Percentiles rank a stretch among this genome's conserved stretches.
phyloP scores from a whole-genome alignment of 192 early-diverging fungal genomes.

The Pilaira anomala region DNA sequence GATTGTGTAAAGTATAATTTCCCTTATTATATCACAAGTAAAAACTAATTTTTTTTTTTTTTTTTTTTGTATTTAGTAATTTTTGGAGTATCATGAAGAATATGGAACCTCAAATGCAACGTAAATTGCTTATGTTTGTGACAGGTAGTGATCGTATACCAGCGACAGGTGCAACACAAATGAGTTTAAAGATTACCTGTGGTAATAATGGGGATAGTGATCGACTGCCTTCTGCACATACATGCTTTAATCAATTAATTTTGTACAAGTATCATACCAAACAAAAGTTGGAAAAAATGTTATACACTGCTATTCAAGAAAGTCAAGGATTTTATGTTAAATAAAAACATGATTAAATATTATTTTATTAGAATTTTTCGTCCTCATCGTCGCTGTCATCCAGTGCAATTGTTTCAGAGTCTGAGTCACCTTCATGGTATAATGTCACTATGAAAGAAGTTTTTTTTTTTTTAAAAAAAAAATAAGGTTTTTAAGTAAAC shows the following conservation, averaged over 20 bases:
- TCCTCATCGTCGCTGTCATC: neutral
- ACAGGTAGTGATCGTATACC: slow-evolving; percentile 94
- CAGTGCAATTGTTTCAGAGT: slow-evolving; percentile 21
- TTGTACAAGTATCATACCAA: slow-evolving; percentile 72
- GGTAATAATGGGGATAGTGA: slow-evolving; percentile 48
- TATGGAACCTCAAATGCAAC: slow-evolving; percentile 63
- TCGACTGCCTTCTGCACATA: slow-evolving; percentile 86
- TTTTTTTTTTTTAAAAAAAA: neutral
- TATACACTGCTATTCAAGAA: slow-evolving; percentile 73
- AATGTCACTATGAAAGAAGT: slow-evolving; percentile 44
- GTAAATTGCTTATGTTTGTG: slow-evolving; percentile 80
- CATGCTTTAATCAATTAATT: slow-evolving; percentile 91
- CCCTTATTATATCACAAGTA: neutral
- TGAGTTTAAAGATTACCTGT: slow-evolving; percentile 70
- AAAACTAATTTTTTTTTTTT: neutral
- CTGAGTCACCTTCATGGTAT: slow-evolving; percentile 54
- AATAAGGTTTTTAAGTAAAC: neutral
- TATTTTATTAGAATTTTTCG: neutral
- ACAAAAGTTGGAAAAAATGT: slow-evolving; percentile 63
- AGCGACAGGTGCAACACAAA: slow-evolving; percentile 64
- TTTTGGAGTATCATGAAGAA: slow-evolving; percentile 80
- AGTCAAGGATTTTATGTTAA: slow-evolving; percentile 77
- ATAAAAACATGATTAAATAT: slow-evolving; percentile 27
- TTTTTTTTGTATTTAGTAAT: slow-evolving; percentile 26
- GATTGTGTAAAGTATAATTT: slow-evolving; percentile 40